Evolutionary conservation across 2,329 filamentous ascomycete species (phyloP).

Genomic region (Ustilaginoidea virens): DNA sequence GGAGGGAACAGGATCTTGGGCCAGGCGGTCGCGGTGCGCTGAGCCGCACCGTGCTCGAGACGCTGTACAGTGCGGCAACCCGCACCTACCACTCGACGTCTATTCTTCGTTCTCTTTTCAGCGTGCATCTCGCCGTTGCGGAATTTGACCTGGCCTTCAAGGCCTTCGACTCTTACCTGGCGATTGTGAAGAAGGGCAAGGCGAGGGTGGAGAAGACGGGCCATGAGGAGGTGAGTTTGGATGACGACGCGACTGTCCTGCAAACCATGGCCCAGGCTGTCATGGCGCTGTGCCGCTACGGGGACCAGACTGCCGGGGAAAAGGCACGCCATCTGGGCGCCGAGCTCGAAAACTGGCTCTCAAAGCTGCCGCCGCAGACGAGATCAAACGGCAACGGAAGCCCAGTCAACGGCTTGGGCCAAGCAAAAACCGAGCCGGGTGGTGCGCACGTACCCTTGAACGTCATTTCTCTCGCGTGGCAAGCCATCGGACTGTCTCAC

Average conservation of each 20-base stretch:
- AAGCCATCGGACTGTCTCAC: slow-evolving; percentile 71
- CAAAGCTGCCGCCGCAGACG: slow-evolving; percentile 33
- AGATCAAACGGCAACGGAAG: slow-evolving; percentile 13
- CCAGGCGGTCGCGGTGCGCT: slow-evolving; percentile 63
- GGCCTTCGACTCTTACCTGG: slow-evolving; percentile 81
- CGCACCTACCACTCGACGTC: slow-evolving; percentile 93
- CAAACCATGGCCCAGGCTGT: slow-evolving; percentile 70
- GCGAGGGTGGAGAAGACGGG: slow-evolving; percentile 69
- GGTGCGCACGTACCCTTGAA: slow-evolving; percentile 37
- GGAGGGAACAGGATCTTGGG: slow-evolving; percentile 69
- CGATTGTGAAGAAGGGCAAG: slow-evolving; percentile 74
- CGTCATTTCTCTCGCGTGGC: slow-evolving; percentile 57
- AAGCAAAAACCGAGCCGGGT: slow-evolving; percentile 18
- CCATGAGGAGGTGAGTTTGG: slow-evolving; percentile 53
- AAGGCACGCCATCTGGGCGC: slow-evolving; percentile 58
- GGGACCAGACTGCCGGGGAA: slow-evolving; percentile 57
- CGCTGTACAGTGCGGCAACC: slow-evolving; percentile 76
- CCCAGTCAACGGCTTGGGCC: slow-evolving; percentile 14
- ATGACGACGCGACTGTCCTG: slow-evolving; percentile 63
- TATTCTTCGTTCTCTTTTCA: slow-evolving; percentile 74
- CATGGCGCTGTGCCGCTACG: slow-evolving; percentile 67
- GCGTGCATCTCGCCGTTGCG: slow-evolving; percentile 70
- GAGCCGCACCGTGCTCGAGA: slow-evolving; percentile 66
- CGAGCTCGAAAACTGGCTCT: slow-evolving; percentile 61
- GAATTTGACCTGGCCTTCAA: slow-evolving; percentile 88